Evolutionary conservation across 768 basidiomycete genomes (phyloP), one percentile per base, ranked within the genome.

Genomic region (Tulasnella calospora): DNA sequence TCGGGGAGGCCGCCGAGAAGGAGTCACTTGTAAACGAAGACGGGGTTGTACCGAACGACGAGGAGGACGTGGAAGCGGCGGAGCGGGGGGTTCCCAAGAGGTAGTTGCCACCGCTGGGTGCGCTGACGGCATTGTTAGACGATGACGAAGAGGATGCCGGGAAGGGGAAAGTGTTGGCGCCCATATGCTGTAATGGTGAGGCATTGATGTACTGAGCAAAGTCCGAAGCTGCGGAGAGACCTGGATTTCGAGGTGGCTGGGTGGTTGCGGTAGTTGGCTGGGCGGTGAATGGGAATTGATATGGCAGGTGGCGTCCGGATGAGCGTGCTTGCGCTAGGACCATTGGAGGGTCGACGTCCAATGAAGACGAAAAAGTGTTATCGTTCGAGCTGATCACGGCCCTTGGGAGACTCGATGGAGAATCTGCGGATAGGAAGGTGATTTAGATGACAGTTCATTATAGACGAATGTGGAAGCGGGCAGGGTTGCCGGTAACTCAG

Each of bases 11-110:
- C 23, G 61, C 61, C 30, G 61, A 67, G 61, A 67, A 67, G 5
- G 61, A 67, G 61, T 67, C 61, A 67, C 61, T 67, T 13, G 61
- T 67, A 27, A 35, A 67, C 30, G 61, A 67, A 33, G 61, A 67
- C 1, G 61, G 61, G 61, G 61, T 67, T 67, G 61, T 67, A 19
- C 61, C 61, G 61, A 67, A 72, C 44, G 71, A 72, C 6, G 71
- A 72, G 5, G 44, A 72, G 38, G 71, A 72, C 17, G 35, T 40
- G 36, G 71, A 40, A 19, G 71, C 36, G 7, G 71, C 36, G 0
- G 71, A 72, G 36, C 71, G 38, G n/a, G 71, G 71, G 36, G 71
- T 72, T 40, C 71, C 71, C 38, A 72, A 46, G 44, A 36, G 71
- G 38, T 72, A 72, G 21, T 72, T 72, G 38, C 30, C 61, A 17